Conservation (phyloP, 768 basidiomycete species). For the Hypholoma fasciculare region DNA sequence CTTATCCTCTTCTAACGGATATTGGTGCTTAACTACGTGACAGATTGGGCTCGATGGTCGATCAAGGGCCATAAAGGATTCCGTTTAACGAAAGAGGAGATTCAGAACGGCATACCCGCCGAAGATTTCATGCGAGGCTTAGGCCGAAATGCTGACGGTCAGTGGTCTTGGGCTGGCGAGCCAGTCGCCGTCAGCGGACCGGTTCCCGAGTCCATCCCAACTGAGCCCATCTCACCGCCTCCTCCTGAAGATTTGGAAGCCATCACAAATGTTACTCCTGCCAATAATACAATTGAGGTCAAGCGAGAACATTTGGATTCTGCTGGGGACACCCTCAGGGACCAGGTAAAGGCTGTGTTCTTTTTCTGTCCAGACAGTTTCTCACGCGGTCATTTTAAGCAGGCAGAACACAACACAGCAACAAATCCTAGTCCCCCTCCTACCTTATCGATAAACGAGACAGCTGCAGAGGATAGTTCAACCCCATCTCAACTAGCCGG, state of each 20-base stretch:
- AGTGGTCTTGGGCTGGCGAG: slow-evolving; percentile 16
- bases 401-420: not conserved
- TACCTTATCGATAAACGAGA: not conserved
- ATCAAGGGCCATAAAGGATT: slow-evolving; percentile 43
- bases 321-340: not conserved
- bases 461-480: not conserved
- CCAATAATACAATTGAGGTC: slow-evolving; percentile 4
- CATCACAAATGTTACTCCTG: not conserved
- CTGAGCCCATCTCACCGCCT: not conserved
- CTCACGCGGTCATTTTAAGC: not conserved
- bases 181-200: not conserved
- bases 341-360: too few species aligned
- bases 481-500: not conserved
- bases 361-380: not conserved
- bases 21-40: not conserved
- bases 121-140: slow-evolving; percentile 31
- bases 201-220: not conserved
- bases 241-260: not conserved
- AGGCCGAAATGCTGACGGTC: slow-evolving; percentile 12
- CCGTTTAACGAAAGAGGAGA: slow-evolving; percentile 34
- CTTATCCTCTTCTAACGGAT: not conserved
- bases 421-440: not conserved
- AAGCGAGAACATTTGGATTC: not conserved
- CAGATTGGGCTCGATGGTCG: slow-evolving; percentile 40
- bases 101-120: slow-evolving; percentile 30